A percentile compares a stretch with the other conserved stretches of the same genome.
Conservation (phyloP, 2,329 filamentous ascomycete species). For the Bisporella sp. region DNA sequence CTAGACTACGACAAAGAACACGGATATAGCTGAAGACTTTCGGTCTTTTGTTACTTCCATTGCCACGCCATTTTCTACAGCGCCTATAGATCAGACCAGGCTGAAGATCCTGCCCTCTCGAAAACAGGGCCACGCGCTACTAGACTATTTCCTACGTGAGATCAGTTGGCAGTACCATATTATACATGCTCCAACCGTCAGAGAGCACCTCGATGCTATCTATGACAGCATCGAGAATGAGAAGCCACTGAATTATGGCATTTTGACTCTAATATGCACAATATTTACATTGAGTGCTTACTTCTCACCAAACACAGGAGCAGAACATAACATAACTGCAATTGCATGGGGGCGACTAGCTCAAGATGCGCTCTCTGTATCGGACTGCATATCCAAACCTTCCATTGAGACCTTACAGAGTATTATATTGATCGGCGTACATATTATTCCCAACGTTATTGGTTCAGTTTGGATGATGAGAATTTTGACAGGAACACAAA, state of each 20-base stretch:
- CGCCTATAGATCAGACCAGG: conserved; percentile 5
- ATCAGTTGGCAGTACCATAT: conserved; percentile 19
- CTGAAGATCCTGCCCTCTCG: conserved; percentile 10
- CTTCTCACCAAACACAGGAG: conserved; percentile 8
- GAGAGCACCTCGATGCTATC: conserved; percentile 5
- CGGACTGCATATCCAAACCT: conserved; percentile 17
- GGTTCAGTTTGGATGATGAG: conserved; percentile 29
- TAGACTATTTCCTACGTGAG: conserved; percentile 14
- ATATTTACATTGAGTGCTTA: conserved; percentile 16
- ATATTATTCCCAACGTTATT: conserved; percentile 27
- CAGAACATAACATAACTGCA: not conserved
- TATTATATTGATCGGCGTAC: conserved; percentile 28
- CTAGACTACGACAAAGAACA: too few species aligned
- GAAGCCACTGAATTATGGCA: conserved; percentile 7
- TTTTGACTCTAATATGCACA: conserved; percentile 13
- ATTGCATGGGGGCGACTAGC: conserved; percentile 10
- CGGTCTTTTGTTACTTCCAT: conserved; percentile 10
- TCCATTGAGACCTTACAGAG: conserved; percentile 32
- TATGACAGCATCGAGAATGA: conserved; percentile 12
- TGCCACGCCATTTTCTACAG: conserved; percentile 1
- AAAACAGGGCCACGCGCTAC: conserved; percentile 6
- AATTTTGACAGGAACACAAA: conserved; percentile 25
- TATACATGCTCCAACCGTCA: conserved; percentile 17
- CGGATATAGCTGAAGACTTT: not conserved
- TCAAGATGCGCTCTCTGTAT: conserved; percentile 18